Base-by-base conservation (phyloP, 176 grass and related monocot genomes). In the Carex scoparia region DNA sequence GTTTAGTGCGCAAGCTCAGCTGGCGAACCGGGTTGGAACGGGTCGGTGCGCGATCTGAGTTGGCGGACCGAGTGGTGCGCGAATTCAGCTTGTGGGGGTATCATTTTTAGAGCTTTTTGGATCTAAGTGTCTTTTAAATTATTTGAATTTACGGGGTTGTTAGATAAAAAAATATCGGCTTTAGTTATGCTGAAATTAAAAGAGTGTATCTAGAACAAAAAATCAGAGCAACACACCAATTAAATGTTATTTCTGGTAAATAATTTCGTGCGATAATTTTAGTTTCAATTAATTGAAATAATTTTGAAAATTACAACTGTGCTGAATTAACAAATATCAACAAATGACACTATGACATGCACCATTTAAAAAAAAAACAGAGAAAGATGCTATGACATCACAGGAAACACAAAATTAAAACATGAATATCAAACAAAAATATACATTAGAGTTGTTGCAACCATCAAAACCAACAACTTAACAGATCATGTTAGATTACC, bases 401-500 rank as follows among this genome's bases (percentile, higher is more conserved):
- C 42, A 86, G 30, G 38, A 40, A 40, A 6, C 38, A 37, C 35
- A 37, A 37, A 37, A 37, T 37, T 37, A 23, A 78, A 13, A 83
- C 60, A 40, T 31, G 19, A 49, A 69, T 18, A 44, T 18, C 12
- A 44, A 5, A 81, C 56, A 80, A 80, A 54, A 60, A 75, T 7
- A 8, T n/a, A 38, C 38, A 81, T 27, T 51, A 0, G 10, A 85
- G 85, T 95, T 0, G 93, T 87, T 95, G 71, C 86, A 92, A 75
- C 93, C 69, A 65, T 79, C 85, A 61, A 82, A 92, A 85, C 91
- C 88, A 84, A 84, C 64, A 60, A 27, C 57, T 49, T 14, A 87
- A 87, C 83, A 73, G 87, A 86, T 88, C 79, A 3, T 79, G 74
- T 79, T 79, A 79, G 88, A 88, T 83, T 86, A 89, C 85, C 85